Conservation (phyloP, 495 filamentous ascomycete genomes). For the Podospora sp. region DNA sequence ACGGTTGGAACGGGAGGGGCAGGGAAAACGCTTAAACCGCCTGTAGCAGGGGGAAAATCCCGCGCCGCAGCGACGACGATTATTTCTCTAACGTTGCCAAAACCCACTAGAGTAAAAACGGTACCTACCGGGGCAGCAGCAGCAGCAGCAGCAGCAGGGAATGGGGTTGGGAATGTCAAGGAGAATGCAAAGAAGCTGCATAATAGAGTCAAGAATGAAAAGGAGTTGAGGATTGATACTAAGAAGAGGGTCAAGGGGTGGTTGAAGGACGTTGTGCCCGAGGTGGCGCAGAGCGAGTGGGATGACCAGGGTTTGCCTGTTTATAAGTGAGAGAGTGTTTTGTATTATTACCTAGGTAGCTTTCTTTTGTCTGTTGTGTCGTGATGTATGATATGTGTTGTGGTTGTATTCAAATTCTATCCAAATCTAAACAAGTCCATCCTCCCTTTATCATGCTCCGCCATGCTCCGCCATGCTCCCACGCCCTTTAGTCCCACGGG, state of each 20-base stretch:
- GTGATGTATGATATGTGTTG: neutral
- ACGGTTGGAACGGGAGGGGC: neutral
- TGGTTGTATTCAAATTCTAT: neutral
- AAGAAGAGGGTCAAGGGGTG: conserved; percentile 29
- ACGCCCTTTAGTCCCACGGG: neutral
- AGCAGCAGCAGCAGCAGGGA: neutral
- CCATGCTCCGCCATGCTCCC: too few species aligned
- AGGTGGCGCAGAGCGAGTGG: conserved; percentile 12
- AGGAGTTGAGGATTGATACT: conserved; percentile 30
- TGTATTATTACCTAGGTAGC: neutral
- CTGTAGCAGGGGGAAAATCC: neutral
- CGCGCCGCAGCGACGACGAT: neutral
- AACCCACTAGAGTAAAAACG: neutral
- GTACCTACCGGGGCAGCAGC: neutral
- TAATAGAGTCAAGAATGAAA: conserved; percentile 28
- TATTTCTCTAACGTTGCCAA: neutral
- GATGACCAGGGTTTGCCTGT: conserved; percentile 27
- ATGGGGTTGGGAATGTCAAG: neutral
- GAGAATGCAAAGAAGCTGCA: conserved; percentile 24
- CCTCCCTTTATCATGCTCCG: too few species aligned
- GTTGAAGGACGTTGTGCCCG: conserved; percentile 27
- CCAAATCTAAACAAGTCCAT: too few species aligned
- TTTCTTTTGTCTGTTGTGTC: neutral
- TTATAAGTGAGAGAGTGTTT: conserved; percentile 17
- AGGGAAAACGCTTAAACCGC: neutral